These are phyloP conservation scores for Apiospora aurea DNA, from an alignment of 2,329 filamentous ascomycete species.

Conservation along the genomic window DNA sequence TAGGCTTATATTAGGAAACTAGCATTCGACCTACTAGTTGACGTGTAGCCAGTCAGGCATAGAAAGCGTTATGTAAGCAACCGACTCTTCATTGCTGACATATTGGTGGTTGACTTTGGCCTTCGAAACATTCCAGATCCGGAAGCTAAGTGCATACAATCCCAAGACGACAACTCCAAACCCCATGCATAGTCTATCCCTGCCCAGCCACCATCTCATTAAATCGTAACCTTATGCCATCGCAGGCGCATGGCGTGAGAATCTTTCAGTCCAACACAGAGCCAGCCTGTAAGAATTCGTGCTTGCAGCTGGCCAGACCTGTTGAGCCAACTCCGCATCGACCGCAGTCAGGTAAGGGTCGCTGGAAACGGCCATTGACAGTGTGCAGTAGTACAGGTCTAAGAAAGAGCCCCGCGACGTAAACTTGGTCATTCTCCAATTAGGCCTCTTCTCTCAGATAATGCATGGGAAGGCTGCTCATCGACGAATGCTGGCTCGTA, in stretches of 20 bases:
- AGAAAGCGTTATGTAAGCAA: background rate
- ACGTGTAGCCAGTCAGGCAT: background rate
- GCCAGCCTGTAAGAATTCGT: background rate
- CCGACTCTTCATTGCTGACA: background rate
- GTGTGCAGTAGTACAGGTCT: background rate
- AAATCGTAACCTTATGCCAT: background rate
- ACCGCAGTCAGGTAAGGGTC: background rate
- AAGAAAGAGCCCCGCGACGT: background rate
- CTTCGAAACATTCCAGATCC: background rate
- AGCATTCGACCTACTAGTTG: no score
- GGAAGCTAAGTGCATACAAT: background rate
- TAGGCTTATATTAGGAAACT: no score
- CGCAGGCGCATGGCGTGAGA: background rate
- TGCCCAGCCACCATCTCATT: background rate
- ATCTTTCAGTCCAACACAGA: background rate
- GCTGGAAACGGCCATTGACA: background rate
- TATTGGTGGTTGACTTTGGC: background rate
- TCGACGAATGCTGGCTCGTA: constrained; percentile 35
- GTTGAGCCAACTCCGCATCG: background rate
- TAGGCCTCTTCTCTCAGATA: constrained; percentile 28
- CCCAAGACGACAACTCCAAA: background rate
- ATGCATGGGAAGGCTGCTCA: constrained; percentile 32
- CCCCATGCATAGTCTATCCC: background rate
- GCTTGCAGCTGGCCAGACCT: background rate
- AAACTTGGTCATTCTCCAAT: background rate